A percentile compares a stretch with the other conserved stretches of the same genome.
These are phyloP conservation scores for Leccinum olivaceoglutinosum DNA, from an alignment of 1,284 basidiomycete genomes.

Conservation along the genomic window DNA sequence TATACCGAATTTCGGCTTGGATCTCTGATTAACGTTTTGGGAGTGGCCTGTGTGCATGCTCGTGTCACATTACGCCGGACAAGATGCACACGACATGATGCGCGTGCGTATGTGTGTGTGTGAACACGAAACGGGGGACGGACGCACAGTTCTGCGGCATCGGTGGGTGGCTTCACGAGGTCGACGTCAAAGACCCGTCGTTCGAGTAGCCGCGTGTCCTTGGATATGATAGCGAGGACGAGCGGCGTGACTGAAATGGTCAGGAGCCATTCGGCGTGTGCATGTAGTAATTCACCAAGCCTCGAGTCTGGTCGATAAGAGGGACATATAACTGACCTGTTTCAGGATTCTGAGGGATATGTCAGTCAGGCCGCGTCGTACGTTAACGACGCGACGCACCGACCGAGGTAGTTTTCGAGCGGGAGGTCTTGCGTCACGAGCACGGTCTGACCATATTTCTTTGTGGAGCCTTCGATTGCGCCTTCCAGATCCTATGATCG, in stretches of 20 bases:
- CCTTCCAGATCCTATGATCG: conserved; percentile 23
- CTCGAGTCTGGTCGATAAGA: neutral
- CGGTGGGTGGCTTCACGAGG: conserved; percentile 56
- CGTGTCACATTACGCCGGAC: conserved; percentile 2
- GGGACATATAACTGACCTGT: conserved; percentile 78
- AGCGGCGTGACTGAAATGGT: conserved; percentile 87
- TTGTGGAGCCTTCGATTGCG: conserved; percentile 10
- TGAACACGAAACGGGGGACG: neutral
- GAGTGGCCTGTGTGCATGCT: conserved; percentile 33
- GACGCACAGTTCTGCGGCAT: conserved; percentile 45
- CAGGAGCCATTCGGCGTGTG: conserved; percentile 78
- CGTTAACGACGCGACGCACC: conserved; percentile 37
- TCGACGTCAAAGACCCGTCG: conserved; percentile 98
- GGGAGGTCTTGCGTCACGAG: no score
- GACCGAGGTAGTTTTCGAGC: conserved; percentile 16
- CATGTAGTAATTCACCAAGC: neutral
- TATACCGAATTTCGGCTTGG: conserved; percentile 94
- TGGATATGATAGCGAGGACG: conserved; percentile 95
- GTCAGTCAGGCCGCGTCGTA: neutral
- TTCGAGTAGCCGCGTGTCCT: conserved; percentile 88
- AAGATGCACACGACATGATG: neutral
- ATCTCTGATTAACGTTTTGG: conserved; percentile 87
- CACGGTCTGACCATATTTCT: no score
- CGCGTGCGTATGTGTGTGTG: neutral
- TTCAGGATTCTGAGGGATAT: conserved; percentile 64